phyloP scores from a whole-genome alignment of 2,329 filamentous ascomycete species.

The Fusarium brevicatenulatum region DNA sequence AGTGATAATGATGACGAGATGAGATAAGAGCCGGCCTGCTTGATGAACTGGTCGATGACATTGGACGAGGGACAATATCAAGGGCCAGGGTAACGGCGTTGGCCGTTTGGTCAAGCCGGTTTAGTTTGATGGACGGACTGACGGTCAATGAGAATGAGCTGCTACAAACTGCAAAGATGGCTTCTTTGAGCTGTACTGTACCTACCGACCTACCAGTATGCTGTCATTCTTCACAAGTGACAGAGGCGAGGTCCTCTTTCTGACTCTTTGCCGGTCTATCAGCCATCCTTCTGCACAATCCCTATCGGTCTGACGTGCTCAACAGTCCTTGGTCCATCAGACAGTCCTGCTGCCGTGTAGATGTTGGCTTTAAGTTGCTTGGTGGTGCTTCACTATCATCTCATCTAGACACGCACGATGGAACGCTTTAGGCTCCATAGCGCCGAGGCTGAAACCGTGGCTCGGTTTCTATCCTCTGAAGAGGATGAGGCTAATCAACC shows the following conservation, averaged over 20 bases:
- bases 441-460: constrained; percentile 42
- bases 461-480: constrained; percentile 38
- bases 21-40: constrained; percentile 31
- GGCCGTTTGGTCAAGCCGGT: constrained; percentile 25
- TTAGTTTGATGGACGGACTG: constrained; percentile 36
- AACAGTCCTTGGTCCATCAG: constrained; percentile 33
- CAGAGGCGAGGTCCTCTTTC: background rate
- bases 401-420: constrained; percentile 16
- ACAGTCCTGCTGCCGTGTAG: constrained; percentile 24
- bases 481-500: constrained; percentile 31
- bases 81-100: constrained; percentile 34
- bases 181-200: background rate
- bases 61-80: constrained; percentile 23
- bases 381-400: constrained; percentile 25
- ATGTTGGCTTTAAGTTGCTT: constrained; percentile 6
- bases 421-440: constrained; percentile 31
- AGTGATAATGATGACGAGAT: constrained; percentile 38
- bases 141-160: background rate
- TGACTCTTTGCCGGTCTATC: constrained; percentile 15
- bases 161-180: background rate
- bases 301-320: constrained; percentile 37
- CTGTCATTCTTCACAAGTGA: constrained; percentile 19
- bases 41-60: constrained; percentile 7
- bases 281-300: constrained; percentile 3
- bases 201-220: background rate